Base-by-base conservation (phyloP, 768 basidiomycete genomes). In the Russula brevipes region DNA sequence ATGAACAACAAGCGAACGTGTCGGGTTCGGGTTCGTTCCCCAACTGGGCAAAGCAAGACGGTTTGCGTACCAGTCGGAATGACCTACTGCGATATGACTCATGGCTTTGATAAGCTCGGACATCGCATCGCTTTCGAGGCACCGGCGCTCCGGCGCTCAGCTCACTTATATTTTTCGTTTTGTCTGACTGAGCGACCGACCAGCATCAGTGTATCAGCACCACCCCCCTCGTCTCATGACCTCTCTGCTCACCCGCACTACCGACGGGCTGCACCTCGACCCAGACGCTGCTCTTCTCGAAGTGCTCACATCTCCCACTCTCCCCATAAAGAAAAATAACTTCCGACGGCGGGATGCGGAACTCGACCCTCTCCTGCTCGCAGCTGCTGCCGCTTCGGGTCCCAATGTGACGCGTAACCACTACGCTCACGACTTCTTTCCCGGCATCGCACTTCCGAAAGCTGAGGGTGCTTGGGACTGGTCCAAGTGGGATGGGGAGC, bases 401-500 rank as follows among this genome's bases (percentile, higher is more conserved):
- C 87, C 89, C 10, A 83, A 90, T 65, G 80, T 89, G 59, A 94
- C 93, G 44, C 81, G 90, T 50, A 91, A 94, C 69, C 93, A 95
- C 72, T 91, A 89, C 70, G 82, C 86, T 54, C 93, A 95, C 72
- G 87, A 88, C 69, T 85, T 87, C 73, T 85, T 85, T 68, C 86
- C 87, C 0, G 81, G 80, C 0, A 79, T 82, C 35, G 78, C 78
- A 70, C 75, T 82, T 46, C 81, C 79, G 36, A 77, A 77, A 60
- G 76, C 79, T 12, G 82, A 85, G 68, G 81, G 79, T 10, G 73
- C 79, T 12, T 81, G 79, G 76, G 83, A 85, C 70, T 84, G 82
- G 83, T 77, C 82, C 44, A 84, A 81, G 67, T 85, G 79, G 73
- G 74, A 76, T 52, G 76, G 77, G 0, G 80, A 80, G 54, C 80